These are phyloP conservation scores for Letharia columbiana DNA, from an alignment of 495 filamentous ascomycete genomes.

Conservation along the genomic window DNA sequence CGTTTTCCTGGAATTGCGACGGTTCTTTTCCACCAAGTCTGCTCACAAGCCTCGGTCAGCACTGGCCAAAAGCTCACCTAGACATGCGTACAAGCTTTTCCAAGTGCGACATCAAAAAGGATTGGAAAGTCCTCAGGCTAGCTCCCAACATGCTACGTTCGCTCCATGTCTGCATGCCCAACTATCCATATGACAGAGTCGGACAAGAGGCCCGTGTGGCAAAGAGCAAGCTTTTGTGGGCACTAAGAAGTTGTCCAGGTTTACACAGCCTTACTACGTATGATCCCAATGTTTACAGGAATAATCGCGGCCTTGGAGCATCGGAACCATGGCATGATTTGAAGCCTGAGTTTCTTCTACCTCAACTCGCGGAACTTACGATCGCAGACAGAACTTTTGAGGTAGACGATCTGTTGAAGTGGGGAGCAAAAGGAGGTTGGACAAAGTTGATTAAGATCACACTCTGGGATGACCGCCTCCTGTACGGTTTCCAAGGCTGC, in stretches of 20 bases:
- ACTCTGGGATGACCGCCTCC: not conserved
- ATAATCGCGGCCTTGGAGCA: not conserved
- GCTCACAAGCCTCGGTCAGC: not conserved
- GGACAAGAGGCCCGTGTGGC: not conserved
- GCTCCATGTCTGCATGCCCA: not conserved
- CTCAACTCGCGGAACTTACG: not conserved
- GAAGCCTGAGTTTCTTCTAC: not conserved
- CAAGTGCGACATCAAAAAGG: not conserved
- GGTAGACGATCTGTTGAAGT: not conserved
- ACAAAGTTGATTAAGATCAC: not conserved
- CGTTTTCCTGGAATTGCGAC: not conserved
- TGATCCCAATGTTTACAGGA: no score
- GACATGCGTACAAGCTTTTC: not conserved
- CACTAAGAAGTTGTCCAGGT: not conserved
- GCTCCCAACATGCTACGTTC: not conserved
- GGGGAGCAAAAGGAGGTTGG: not conserved
- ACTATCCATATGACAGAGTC: no score
- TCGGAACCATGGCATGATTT: not conserved
- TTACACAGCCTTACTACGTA: not conserved
- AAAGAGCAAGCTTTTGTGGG: not conserved
- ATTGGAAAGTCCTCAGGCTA: not conserved
- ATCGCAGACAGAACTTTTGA: not conserved
- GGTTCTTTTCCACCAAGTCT: not conserved
- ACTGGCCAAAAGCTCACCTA: not conserved
- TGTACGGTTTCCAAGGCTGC: not conserved